Percentiles rank a stretch among this genome's conserved stretches.
Conservation (phyloP, 2,329 filamentous ascomycete genomes). For the Ophiocordyceps polyrhachis-furcata region DNA sequence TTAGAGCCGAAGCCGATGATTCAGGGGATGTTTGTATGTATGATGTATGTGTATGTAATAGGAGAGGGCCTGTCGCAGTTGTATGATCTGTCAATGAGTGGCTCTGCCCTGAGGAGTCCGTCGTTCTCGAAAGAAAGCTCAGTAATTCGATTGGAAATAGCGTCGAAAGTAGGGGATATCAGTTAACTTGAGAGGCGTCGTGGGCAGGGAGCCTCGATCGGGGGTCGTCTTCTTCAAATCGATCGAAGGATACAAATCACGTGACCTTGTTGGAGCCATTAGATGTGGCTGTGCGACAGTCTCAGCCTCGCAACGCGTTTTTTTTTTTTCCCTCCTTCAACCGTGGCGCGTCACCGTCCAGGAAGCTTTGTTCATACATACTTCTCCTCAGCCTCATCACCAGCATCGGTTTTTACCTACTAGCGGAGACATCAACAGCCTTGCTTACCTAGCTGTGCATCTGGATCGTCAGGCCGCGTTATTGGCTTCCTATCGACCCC, state of each 20-base stretch:
- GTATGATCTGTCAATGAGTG: background rate
- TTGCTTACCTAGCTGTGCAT: too few relatives aligned
- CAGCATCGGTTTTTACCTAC: too few relatives aligned
- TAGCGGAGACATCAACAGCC: too few relatives aligned
- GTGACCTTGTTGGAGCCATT: background rate
- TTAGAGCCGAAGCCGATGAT: background rate
- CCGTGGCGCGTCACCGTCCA: too few relatives aligned
- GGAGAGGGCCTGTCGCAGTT: background rate
- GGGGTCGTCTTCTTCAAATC: background rate
- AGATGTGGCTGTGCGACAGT: background rate
- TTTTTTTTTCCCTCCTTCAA: background rate
- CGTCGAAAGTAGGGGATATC: background rate
- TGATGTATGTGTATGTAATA: background rate
- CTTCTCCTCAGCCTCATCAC: too few relatives aligned
- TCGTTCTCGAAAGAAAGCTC: background rate
- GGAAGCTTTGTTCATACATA: too few relatives aligned
- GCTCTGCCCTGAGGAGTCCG: background rate
- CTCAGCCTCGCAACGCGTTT: background rate
- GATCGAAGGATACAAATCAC: background rate
- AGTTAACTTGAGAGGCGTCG: background rate
- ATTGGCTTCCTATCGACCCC: too few relatives aligned
- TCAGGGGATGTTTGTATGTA: background rate
- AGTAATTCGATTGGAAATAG: background rate
- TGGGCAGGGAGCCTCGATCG: background rate
- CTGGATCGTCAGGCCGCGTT: too few relatives aligned